These are phyloP conservation scores for Thalia dealbata DNA, from an alignment of 176 grass and related monocot genomes.

Conservation along the genomic window DNA sequence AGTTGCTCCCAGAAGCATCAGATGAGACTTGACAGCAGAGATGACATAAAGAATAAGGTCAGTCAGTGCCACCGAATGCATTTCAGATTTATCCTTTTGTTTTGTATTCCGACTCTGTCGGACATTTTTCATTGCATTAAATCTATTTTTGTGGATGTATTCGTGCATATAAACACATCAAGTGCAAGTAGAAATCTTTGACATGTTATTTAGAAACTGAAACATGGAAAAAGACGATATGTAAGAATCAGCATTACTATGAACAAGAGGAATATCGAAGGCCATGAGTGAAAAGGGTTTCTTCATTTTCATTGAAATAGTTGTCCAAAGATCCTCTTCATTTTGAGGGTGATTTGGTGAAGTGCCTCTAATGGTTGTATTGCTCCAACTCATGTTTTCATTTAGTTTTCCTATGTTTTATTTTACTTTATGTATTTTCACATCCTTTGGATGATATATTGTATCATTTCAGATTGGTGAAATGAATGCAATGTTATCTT, in stretches of 20 bases:
- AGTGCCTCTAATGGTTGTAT: no score
- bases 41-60: background rate
- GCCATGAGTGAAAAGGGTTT: background rate
- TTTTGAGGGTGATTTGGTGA: no score
- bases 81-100: background rate
- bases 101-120: background rate
- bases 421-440: no score
- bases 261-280: background rate
- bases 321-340: background rate
- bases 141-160: background rate
- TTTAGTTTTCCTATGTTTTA: no score
- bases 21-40: background rate
- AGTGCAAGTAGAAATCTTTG: background rate
- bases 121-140: background rate
- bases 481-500: no score
- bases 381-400: no score
- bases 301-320: background rate
- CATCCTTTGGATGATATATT: no score
- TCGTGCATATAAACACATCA: background rate
- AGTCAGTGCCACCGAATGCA: background rate
- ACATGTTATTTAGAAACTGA: background rate
- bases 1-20: background rate
- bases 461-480: no score
- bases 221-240: background rate
- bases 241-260: background rate